Conservation (phyloP, 2,329 filamentous ascomycete genomes). For the Colletotrichum noveboracense region DNA sequence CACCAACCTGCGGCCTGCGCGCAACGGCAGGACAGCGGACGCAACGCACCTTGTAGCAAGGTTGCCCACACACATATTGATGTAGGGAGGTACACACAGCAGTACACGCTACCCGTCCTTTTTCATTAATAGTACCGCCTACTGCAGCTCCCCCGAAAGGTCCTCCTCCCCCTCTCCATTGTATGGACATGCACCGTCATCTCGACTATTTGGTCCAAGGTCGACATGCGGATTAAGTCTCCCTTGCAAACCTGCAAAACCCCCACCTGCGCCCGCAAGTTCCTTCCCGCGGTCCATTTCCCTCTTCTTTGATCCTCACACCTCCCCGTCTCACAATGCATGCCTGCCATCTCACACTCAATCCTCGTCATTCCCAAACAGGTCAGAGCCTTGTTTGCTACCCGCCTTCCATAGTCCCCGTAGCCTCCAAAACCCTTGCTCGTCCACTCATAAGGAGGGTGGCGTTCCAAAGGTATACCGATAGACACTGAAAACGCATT, state of each 20-base stretch:
- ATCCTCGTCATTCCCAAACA: conserved; percentile 21
- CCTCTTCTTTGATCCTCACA: conserved; percentile 1
- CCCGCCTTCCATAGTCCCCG: not conserved
- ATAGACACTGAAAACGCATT: not conserved
- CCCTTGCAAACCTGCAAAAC: conserved; percentile 4
- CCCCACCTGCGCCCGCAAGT: conserved; percentile 5
- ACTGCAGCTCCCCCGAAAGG: not conserved
- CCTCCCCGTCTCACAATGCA: conserved; percentile 6
- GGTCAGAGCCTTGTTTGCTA: conserved; percentile 17
- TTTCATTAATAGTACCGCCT: not conserved
- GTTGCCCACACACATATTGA: not conserved
- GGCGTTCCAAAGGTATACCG: not conserved
- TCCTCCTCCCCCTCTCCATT: not conserved
- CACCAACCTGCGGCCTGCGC: not conserved
- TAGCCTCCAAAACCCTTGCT: not conserved
- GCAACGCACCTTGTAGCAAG: not conserved
- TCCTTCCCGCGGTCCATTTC: not conserved
- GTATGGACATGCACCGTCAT: conserved; percentile 4
- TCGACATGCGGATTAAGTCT: not conserved
- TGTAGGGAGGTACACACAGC: not conserved
- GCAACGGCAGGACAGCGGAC: not conserved
- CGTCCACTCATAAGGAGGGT: conserved; percentile 1
- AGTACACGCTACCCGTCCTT: not conserved
- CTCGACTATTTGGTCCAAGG: not conserved
- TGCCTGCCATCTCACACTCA: not conserved